Evolutionary conservation across 1,139 yeast genomes (phyloP), one percentile per base, ranked within the genome.

Genomic region (Debaryomycetaceae sp.): DNA sequence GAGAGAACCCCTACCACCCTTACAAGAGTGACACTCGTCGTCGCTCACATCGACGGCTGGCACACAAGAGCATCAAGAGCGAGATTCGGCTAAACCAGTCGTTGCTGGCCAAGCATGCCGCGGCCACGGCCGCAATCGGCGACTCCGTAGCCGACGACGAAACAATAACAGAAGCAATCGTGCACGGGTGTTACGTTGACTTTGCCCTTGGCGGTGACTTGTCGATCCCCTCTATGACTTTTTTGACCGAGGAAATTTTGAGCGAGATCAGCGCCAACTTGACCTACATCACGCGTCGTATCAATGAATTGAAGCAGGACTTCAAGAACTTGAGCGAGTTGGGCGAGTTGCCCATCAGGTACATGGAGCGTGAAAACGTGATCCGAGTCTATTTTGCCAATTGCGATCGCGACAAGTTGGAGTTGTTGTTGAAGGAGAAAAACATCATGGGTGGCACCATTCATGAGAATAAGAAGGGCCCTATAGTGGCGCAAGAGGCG

Each of bases 351-450:
- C 78, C 79, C 8, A 51, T 72, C 36, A 65, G 62, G 37, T 63
- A 58, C 39, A 44, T 58, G 20, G 37, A 49, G 9, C 44, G 45
- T n/a, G 53, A 53, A 31, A 48, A 56, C 35, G 58, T 65, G 16
- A 54, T 74, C 27, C 54, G 76, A 38, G 68, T 77, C 28, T 74
- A 70, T 46, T 77, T 77, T 46, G 78, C 82, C 17, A 77, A 76
- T 47, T 66, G 77, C 41, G 80, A 76, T 38, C 54, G 59, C 11
- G 50, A 45, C 12, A 75, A 70, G 45, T 60, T 77, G 48, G 80
- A 75, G 45, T 39, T 39, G 13, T 52, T 77, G 32, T 53, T 78
- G 38, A 46, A 60, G 29, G 83, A 77, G 26, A 57, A 69, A 36
- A 71, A 67, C 23, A 65, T 78, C 9, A 47, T 61, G 5, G 66